Conservation (phyloP, 345 rosid species). For the Limnanthes douglasii region DNA sequence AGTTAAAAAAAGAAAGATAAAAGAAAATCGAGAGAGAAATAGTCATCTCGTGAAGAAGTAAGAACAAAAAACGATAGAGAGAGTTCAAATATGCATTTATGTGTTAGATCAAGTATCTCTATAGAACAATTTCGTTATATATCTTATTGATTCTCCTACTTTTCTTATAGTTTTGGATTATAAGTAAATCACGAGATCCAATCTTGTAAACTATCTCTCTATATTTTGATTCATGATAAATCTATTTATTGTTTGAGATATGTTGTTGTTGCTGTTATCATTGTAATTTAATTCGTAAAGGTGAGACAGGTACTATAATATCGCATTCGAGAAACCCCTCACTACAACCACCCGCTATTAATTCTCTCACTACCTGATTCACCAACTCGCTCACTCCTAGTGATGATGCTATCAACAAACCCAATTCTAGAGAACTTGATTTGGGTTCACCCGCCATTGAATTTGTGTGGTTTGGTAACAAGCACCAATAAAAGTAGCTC, state of each 20-base stretch:
- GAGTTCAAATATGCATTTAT: no score
- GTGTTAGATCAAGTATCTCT: no score
- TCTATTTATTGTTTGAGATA: slow-evolving; percentile 2
- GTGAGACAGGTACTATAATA: slow-evolving; percentile 11
- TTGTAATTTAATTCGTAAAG: not conserved
- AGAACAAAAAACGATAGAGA: no score
- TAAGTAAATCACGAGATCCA: slow-evolving; percentile 48
- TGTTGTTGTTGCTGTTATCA: not conserved
- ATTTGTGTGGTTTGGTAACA: slow-evolving; percentile 21
- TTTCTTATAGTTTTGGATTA: no score
- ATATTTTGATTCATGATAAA: slow-evolving; percentile 5
- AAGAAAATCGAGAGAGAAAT: no score
- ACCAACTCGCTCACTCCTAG: slow-evolving; percentile 29
- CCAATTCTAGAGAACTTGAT: slow-evolving; percentile 77
- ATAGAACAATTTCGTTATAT: no score
- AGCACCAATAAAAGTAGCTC: slow-evolving; percentile 16
- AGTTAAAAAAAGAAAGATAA: no score
- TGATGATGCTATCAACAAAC: slow-evolving; percentile 41
- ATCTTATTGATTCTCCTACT: no score
- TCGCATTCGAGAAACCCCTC: slow-evolving; percentile 34
- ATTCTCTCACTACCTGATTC: slow-evolving; percentile 29
- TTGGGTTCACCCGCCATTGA: slow-evolving; percentile 68
- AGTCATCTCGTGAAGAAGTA: no score
- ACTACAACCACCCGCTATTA: slow-evolving; percentile 11
- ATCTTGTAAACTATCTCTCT: slow-evolving; percentile 10